Conservation (phyloP, 495 filamentous ascomycete species). For the Entonaema liquescens region DNA sequence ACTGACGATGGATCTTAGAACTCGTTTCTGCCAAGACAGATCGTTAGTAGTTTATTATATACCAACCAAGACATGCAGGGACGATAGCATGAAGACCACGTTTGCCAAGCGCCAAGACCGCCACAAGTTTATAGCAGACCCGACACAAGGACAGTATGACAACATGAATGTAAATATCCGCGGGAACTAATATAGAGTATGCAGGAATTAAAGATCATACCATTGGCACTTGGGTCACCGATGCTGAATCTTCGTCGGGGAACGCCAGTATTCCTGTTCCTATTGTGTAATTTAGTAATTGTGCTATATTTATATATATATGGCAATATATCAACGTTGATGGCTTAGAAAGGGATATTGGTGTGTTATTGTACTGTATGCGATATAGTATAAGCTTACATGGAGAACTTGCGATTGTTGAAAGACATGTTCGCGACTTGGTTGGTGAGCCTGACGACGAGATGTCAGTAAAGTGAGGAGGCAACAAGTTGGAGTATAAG, state of each 20-base stretch:
- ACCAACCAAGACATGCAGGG: conserved; percentile 30
- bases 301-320: neutral
- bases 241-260: conserved; percentile 63
- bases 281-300: conserved; percentile 25
- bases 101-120: conserved; percentile 48
- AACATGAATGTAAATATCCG: conserved; percentile 17
- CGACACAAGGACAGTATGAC: conserved; percentile 20
- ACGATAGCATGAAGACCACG: conserved; percentile 25
- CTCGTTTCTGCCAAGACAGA: conserved; percentile 64
- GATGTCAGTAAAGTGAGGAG: neutral
- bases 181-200: conserved; percentile 7
- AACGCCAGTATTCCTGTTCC: conserved; percentile 63
- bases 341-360: conserved; percentile 4
- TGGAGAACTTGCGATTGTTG: conserved; percentile 63
- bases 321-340: neutral
- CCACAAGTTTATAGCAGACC: conserved; percentile 35
- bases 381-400: conserved; percentile 43
- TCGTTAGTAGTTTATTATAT: conserved; percentile 37
- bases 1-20: conserved; percentile 85
- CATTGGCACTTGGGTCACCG: conserved; percentile 59
- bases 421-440: conserved; percentile 51
- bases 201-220: conserved; percentile 44
- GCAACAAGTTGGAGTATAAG: neutral
- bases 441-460: conserved; percentile 20
- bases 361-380: neutral